Base-by-base conservation (phyloP, 2,329 filamentous ascomycete species). In the Hawksworthiomyces lignivorus region DNA sequence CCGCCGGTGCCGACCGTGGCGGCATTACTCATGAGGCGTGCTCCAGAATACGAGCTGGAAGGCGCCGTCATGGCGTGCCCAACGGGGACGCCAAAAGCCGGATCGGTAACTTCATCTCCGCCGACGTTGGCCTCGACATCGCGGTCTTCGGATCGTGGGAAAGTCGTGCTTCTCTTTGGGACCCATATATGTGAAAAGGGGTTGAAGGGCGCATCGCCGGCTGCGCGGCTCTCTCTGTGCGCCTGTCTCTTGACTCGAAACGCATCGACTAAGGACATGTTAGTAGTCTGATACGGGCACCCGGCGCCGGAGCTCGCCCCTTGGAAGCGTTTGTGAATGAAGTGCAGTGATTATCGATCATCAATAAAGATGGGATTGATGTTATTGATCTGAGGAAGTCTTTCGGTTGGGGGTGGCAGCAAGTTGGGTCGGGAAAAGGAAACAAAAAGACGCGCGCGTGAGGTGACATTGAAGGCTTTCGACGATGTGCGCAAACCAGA, bases 181-280 rank as follows among this genome's bases (percentile, higher is more conserved):
- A 54, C 55, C 60, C 61, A 66, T 18, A 66, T 57, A 43, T 66
- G 65, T 8, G 64, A 61, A 39, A 72, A 72, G 7, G 63, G 65
- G 22, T 69, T 71, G 60, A 62, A 68, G 18, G 54, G 51, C 18
- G 64, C 59, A 42, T 63, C 60, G 37, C 54, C 49, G 41, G 58
- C 58, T 27, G 61, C 55, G 43, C 68, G 63, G 38, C 67, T 65
- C 32, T 69, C 52, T 18, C 48, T 58, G 45, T 67, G 65, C 45
- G 70, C 70, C 44, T 60, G 56, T 45, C 63, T 61, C 59, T 66
- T 72, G 48, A 67, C 62, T 39, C 56, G 59, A 50, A 61, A 67
- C 31, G 61, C 56, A 49, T 73, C 72, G 61, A 70, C 69, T 72
- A 56, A 34, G 19, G 30, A 8, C 45, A 51, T 50, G 43, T 51